A percentile compares a stretch with the other conserved stretches of the same genome.
Evolutionary conservation across 2,329 filamentous ascomycete genomes (phyloP).

Genomic region (Neobulgaria alba): DNA sequence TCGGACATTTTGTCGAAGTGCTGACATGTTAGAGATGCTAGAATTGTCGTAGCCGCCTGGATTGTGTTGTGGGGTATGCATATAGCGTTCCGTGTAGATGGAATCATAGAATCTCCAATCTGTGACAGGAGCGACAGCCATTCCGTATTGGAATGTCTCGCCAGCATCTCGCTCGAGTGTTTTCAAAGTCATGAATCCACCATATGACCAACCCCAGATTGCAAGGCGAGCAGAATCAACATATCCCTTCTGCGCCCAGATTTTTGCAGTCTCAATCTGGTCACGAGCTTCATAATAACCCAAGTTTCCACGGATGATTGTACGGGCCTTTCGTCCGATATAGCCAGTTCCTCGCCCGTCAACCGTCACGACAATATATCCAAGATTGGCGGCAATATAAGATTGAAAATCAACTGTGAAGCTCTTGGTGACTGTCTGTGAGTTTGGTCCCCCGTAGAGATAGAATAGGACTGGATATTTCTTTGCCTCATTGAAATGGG

Average conservation of each 20-base stretch:
- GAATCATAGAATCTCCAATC: slow-evolving; percentile 96
- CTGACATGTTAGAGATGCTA: slow-evolving; percentile 64
- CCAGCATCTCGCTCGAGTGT: slow-evolving; percentile 87
- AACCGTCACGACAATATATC: slow-evolving; percentile 90
- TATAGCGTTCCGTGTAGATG: slow-evolving; percentile 93
- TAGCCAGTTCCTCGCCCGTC: slow-evolving; percentile 91
- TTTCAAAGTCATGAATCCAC: slow-evolving; percentile 91
- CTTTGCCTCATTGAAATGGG: slow-evolving; percentile 75
- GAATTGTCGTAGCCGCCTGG: slow-evolving; percentile 65
- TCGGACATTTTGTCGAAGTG: slow-evolving; percentile 67
- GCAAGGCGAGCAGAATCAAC: slow-evolving; percentile 75
- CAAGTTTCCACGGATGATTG: slow-evolving; percentile 72
- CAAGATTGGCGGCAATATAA: slow-evolving; percentile 75
- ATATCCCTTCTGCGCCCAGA: slow-evolving; percentile 74
- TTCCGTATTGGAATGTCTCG: slow-evolving; percentile 86
- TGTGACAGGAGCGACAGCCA: slow-evolving; percentile 97
- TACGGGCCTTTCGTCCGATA: slow-evolving; percentile 75
- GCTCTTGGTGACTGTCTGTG: slow-evolving; percentile 72
- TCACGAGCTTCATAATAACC: slow-evolving; percentile 80
- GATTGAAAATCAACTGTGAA: slow-evolving; percentile 86
- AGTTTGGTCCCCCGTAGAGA: slow-evolving; percentile 91
- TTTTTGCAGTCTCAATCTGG: slow-evolving; percentile 83
- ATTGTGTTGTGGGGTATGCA: slow-evolving; percentile 89
- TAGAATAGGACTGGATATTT: slow-evolving; percentile 92
- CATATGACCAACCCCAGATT: slow-evolving; percentile 98